These are phyloP conservation scores for Leccinum aurantiacum DNA, from an alignment of 768 basidiomycete genomes.

Conservation along the genomic window DNA sequence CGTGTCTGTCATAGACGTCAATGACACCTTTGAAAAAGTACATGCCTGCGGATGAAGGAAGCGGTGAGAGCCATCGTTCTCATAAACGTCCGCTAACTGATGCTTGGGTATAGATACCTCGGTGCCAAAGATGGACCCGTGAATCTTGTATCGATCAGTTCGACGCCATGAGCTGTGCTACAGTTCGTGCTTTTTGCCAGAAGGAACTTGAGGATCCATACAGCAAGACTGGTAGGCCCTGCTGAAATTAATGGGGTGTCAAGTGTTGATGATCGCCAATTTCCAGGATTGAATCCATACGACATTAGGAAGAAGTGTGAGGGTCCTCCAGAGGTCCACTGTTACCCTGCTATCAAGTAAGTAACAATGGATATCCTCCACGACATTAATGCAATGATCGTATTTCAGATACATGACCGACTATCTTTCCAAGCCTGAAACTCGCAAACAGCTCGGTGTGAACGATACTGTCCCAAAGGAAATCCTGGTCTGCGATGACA, in stretches of 20 bases:
- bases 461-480: conserved; percentile 39
- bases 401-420: conserved; percentile 46
- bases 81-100: not conserved
- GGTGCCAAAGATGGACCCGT: conserved; percentile 60
- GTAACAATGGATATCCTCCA: not conserved
- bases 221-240: conserved; percentile 24
- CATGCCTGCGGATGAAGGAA: conserved; percentile 45
- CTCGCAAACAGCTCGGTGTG: conserved; percentile 59
- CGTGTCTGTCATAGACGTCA: not conserved
- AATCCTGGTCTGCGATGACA: conserved; percentile 37
- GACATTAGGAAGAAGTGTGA: conserved; percentile 63
- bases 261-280: not conserved
- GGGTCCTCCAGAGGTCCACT: conserved; percentile 47
- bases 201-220: conserved; percentile 31
- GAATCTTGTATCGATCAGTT: conserved; percentile 63
- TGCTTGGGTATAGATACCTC: conserved; percentile 50
- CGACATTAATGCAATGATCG: not conserved
- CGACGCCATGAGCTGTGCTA: conserved; percentile 66
- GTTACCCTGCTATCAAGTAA: conserved; percentile 57
- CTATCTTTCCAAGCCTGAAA: conserved; percentile 57
- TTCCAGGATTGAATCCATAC: conserved; percentile 53
- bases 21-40: conserved; percentile 6
- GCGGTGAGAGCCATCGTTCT: conserved; percentile 28
- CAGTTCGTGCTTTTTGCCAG: conserved; percentile 65
- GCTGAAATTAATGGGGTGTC: conserved; percentile 1